Evolutionary conservation across 352 stramenopile species (phyloP).

Genomic region (Pythium brachiatum): DNA sequence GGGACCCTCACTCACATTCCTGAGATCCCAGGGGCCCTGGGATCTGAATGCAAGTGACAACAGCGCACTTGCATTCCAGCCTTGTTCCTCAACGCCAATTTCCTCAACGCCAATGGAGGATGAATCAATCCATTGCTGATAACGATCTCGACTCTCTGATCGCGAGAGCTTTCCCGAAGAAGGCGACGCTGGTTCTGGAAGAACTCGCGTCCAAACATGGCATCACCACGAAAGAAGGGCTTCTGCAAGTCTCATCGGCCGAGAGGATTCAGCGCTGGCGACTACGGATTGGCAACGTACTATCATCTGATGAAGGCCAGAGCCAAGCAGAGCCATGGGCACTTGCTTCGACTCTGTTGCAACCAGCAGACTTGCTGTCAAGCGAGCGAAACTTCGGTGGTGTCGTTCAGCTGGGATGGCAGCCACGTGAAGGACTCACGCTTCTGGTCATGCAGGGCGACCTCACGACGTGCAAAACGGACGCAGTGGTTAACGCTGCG

Average conservation of each 20-base stretch:
- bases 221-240: background rate
- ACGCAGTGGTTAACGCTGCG: conserved; percentile 41
- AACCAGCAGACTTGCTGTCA: background rate
- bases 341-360: background rate
- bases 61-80: no score
- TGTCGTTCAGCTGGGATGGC: background rate
- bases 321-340: background rate
- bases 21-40: no score
- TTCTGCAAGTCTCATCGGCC: background rate
- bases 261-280: background rate
- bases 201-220: background rate
- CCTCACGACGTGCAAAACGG: conserved; percentile 27
- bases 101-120: no score
- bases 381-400: background rate
- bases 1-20: no score
- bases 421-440: background rate
- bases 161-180: background rate
- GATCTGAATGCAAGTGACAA: no score
- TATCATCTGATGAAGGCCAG: background rate
- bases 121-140: background rate
- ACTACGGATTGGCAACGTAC: background rate
- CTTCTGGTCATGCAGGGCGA: conserved; percentile 35
- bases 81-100: no score
- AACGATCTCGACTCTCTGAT: background rate
- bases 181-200: background rate